phyloP scores from a whole-genome alignment of 495 filamentous ascomycete species.

The Neurospora sublineolata region DNA sequence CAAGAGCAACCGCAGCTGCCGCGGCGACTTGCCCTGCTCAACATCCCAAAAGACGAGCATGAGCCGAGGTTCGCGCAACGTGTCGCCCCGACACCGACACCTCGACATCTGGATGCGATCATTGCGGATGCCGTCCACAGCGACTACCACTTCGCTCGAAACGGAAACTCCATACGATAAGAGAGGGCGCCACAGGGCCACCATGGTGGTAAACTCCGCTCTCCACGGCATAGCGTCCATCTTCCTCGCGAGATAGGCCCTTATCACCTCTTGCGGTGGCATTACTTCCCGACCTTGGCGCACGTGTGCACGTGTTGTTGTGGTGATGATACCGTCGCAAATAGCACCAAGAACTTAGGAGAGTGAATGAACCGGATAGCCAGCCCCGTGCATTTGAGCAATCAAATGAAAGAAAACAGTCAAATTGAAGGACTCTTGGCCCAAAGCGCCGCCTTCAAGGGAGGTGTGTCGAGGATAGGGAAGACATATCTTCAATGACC shows the following conservation, averaged over 20 bases:
- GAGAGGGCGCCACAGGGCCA: slow-evolving; percentile 18
- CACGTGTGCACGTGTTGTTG: slow-evolving; percentile 18
- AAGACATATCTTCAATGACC: slow-evolving; percentile 26
- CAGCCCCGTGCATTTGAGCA: slow-evolving; percentile 13
- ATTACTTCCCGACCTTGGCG: slow-evolving; percentile 10
- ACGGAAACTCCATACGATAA: slow-evolving; percentile 19
- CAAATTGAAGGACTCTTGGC: slow-evolving; percentile 21
- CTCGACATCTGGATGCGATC: slow-evolving; percentile 12
- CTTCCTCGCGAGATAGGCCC: slow-evolving; percentile 2
- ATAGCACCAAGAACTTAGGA: slow-evolving; percentile 17
- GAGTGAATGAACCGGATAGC: slow-evolving; percentile 29
- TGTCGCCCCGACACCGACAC: background rate
- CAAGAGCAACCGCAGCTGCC: slow-evolving; percentile 4
- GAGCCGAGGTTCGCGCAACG: slow-evolving; percentile 13
- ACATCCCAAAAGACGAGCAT: slow-evolving; percentile 21
- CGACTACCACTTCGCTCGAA: slow-evolving; percentile 6
- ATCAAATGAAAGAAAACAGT: slow-evolving; percentile 21
- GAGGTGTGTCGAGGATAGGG: slow-evolving; percentile 9
- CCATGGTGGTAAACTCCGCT: slow-evolving; percentile 21
- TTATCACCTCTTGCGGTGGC: slow-evolving; percentile 5
- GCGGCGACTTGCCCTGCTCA: background rate
- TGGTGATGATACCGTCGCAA: slow-evolving; percentile 15
- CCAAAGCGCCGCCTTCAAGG: background rate
- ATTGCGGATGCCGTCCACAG: slow-evolving; percentile 15
- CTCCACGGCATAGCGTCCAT: slow-evolving; percentile 18